A percentile compares a stretch with the other conserved stretches of the same genome.
Conservation (phyloP, 2,329 filamentous ascomycete species). For the Monosporascus sp. region DNA sequence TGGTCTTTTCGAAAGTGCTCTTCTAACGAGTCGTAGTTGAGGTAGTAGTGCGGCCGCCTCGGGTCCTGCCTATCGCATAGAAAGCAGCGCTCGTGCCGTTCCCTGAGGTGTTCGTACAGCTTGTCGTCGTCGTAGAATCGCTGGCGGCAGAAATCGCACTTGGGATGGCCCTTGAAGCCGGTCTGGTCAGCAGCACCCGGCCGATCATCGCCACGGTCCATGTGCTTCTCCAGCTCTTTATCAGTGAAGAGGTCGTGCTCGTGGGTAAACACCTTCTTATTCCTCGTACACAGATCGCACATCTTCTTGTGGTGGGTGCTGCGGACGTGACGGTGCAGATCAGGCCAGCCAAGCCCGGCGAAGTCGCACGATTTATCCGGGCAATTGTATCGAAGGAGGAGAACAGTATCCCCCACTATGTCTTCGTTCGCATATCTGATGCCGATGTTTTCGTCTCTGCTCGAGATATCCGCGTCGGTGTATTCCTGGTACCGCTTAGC, state of each 20-base stretch:
- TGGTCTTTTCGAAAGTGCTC: constrained; percentile 84
- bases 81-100: constrained; percentile 92
- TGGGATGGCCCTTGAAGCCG: constrained; percentile 91
- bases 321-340: constrained; percentile 77
- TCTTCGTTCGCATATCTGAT: constrained; percentile 86
- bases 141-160: constrained; percentile 87
- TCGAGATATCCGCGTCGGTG: constrained; percentile 63
- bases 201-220: constrained; percentile 84
- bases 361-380: constrained; percentile 73
- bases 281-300: constrained; percentile 54
- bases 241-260: constrained; percentile 89
- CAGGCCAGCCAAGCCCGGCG: constrained; percentile 68
- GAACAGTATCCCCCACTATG: constrained; percentile 84
- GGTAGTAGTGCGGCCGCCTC: constrained; percentile 80
- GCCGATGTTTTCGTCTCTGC: constrained; percentile 77
- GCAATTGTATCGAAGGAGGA: constrained; percentile 91
- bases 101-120: constrained; percentile 85
- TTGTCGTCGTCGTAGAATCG: constrained; percentile 96
- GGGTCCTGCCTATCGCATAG: constrained; percentile 73
- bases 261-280: constrained; percentile 98
- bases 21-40: constrained; percentile 82
- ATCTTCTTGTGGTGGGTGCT: constrained; percentile 71
- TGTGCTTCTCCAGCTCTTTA: constrained; percentile 77
- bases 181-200: constrained; percentile 88
- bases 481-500: constrained; percentile 86